phyloP scores from a whole-genome alignment of 306 rosid species.

The Vicia sativa region DNA sequence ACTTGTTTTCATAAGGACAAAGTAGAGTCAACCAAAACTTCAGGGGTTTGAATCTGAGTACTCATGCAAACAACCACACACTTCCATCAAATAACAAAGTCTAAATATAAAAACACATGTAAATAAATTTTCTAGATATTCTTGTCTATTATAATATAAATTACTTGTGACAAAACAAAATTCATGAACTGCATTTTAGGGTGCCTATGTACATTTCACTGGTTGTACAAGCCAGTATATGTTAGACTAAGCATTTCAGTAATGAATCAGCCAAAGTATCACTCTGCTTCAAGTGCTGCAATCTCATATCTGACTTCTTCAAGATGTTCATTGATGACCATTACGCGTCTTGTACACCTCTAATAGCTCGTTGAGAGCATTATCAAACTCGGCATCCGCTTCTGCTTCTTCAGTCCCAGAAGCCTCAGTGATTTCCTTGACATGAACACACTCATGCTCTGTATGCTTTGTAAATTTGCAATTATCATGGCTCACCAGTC shows the following conservation, averaged over 20 bases:
- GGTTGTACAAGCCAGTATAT: slow-evolving; percentile 1
- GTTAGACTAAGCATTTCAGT: slow-evolving; percentile 14
- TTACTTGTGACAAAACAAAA: slow-evolving; percentile 16
- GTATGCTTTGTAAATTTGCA: slow-evolving; percentile 66
- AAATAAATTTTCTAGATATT: not conserved
- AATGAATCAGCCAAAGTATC: slow-evolving; percentile 22
- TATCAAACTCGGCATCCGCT: slow-evolving; percentile 82
- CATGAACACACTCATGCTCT: slow-evolving; percentile 77
- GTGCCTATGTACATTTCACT: slow-evolving; percentile 41
- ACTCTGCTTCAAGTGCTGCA: slow-evolving; percentile 75
- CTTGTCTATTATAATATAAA: slow-evolving; percentile 3
- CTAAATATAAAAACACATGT: not conserved
- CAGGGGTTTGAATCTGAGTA: not conserved
- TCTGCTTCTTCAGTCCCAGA: slow-evolving; percentile 94
- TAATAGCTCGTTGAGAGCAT: slow-evolving; percentile 86
- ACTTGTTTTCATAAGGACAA: not conserved
- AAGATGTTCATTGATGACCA: slow-evolving; percentile 76
- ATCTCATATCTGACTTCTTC: slow-evolving; percentile 97
- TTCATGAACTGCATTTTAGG: slow-evolving; percentile 31
- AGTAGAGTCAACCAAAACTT: not conserved
- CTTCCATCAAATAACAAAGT: not conserved
- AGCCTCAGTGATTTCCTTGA: slow-evolving; percentile 82
- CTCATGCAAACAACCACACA: slow-evolving; percentile 1
- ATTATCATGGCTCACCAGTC: slow-evolving; percentile 78
- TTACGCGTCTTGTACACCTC: slow-evolving; percentile 89